Conservation (phyloP, 2,329 filamentous ascomycete species). For the Aspergillus tamarii region DNA sequence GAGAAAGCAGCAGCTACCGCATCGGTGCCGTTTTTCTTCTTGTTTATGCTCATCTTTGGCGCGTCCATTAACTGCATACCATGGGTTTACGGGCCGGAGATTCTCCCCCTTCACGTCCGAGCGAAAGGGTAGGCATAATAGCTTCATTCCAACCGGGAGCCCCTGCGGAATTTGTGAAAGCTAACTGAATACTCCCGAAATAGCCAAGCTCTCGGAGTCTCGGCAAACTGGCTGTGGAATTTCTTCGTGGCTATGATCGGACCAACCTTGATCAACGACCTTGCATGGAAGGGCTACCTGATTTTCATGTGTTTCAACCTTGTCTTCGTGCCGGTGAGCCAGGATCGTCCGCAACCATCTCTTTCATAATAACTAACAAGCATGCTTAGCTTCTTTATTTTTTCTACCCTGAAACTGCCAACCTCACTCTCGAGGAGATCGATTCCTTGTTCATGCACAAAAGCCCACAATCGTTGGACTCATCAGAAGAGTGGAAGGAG, state of each 20-base stretch:
- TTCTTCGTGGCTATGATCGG: constrained; percentile 49
- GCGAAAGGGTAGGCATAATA: constrained; percentile 48
- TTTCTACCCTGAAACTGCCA: constrained; percentile 50
- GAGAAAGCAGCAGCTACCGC: constrained; percentile 48
- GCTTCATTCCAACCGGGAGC: constrained; percentile 2
- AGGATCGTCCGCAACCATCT: not conserved
- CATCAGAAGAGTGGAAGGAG: constrained; percentile 8
- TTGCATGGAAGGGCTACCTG: constrained; percentile 40
- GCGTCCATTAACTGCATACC: constrained; percentile 53
- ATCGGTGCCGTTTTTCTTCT: constrained; percentile 55
- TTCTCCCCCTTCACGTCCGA: constrained; percentile 54
- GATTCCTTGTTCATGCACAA: constrained; percentile 44
- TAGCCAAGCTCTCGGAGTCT: constrained; percentile 50
- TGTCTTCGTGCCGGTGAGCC: constrained; percentile 39
- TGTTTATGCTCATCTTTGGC: constrained; percentile 49
- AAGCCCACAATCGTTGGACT: constrained; percentile 6
- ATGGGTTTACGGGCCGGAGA: constrained; percentile 56
- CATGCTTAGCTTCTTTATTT: constrained; percentile 46
- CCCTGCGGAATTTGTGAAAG: constrained; percentile 2
- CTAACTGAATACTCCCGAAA: constrained; percentile 4
- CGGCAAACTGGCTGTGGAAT: constrained; percentile 55
- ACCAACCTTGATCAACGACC: constrained; percentile 34
- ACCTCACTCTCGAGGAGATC: constrained; percentile 49
- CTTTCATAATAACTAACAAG: not conserved
- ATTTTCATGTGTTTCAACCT: constrained; percentile 42